phyloP scores from a whole-genome alignment of 768 basidiomycete species.

The Lactarius vividus region DNA sequence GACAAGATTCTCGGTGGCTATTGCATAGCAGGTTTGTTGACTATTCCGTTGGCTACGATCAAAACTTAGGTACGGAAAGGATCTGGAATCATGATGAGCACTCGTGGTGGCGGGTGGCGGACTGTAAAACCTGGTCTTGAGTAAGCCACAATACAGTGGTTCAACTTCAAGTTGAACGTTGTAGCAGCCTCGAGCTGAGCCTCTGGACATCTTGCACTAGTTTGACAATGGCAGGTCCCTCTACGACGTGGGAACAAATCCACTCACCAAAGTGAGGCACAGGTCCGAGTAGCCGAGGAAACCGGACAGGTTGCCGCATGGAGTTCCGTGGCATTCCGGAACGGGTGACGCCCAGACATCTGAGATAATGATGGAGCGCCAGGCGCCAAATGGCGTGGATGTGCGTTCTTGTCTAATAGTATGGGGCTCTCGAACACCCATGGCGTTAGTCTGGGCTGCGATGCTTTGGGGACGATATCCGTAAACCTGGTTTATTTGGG shows the following conservation, averaged over 20 bases:
- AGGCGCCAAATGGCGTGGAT: background rate
- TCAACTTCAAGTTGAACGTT: background rate
- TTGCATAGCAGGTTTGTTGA: background rate
- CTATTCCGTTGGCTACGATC: background rate
- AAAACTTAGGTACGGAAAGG: background rate
- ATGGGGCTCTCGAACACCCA: constrained; percentile 1
- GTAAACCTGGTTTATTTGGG: constrained; percentile 5
- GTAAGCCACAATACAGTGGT: background rate
- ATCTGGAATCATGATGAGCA: background rate
- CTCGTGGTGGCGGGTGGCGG: no score
- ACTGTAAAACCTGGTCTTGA: background rate
- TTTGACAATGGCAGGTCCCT: background rate
- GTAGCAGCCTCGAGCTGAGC: background rate
- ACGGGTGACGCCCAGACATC: background rate
- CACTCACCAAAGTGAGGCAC: background rate
- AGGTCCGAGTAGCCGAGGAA: background rate
- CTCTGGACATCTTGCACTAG: background rate
- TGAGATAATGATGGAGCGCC: background rate
- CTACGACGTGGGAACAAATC: background rate
- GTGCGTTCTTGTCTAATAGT: background rate
- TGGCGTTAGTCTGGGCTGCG: background rate
- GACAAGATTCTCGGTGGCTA: background rate
- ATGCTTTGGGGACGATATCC: constrained; percentile 5
- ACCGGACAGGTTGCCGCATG: background rate
- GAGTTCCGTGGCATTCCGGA: background rate